Percentiles rank a stretch among this genome's conserved stretches.
Evolutionary conservation across 257 asterid genomes (phyloP).

Genomic region (Echium plantagineum): DNA sequence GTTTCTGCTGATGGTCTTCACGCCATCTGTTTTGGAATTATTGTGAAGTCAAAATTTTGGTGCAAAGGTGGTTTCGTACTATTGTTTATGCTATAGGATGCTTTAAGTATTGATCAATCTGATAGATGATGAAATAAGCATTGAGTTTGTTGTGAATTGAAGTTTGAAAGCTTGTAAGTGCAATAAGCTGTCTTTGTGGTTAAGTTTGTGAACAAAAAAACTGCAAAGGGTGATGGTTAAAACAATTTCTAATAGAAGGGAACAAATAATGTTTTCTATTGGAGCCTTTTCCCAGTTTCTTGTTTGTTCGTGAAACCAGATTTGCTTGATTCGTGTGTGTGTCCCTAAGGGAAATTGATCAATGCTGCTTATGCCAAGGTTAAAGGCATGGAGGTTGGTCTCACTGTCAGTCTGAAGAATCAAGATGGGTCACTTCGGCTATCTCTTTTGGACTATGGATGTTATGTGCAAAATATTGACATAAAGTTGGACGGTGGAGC

Average conservation of each 20-base stretch:
- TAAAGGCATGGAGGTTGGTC: slow-evolving; percentile 72
- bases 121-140: too few species aligned
- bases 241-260: too few species aligned
- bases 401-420: slow-evolving; percentile 46
- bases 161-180: too few species aligned
- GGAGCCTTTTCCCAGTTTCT: neutral
- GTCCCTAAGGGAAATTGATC: slow-evolving; percentile 10
- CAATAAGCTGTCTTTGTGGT: too few species aligned
- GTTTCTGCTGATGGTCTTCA: neutral
- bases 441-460: slow-evolving; percentile 67
- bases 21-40: neutral
- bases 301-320: slow-evolving; percentile 5
- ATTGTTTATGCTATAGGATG: neutral
- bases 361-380: slow-evolving; percentile 39
- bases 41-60: neutral
- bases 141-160: too few species aligned
- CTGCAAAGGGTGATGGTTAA: too few species aligned
- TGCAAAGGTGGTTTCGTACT: too few species aligned
- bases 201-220: too few species aligned
- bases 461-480: slow-evolving; percentile 55
- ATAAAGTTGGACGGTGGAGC: slow-evolving; percentile 90
- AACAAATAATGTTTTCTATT: neutral
- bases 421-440: slow-evolving; percentile 59
- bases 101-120: too few species aligned
- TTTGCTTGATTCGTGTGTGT: neutral